A percentile compares a stretch with the other conserved stretches of the same genome.
Conservation (phyloP, 2,329 filamentous ascomycete species). For the Stenocarpella maydis region DNA sequence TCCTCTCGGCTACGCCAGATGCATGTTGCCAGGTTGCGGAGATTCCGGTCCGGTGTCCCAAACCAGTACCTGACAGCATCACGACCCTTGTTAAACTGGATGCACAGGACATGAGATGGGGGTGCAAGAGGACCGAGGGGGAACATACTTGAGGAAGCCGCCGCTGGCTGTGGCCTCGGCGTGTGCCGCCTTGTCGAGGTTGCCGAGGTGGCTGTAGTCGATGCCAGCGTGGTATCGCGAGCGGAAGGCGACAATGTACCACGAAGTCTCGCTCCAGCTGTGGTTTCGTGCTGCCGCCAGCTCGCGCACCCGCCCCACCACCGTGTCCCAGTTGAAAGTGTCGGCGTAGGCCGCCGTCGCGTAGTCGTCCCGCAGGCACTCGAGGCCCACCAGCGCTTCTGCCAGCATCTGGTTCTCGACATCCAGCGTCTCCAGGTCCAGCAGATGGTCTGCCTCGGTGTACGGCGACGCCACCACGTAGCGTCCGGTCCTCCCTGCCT, state of each 20-base stretch:
- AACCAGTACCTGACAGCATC: conserved; percentile 78
- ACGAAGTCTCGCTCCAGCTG: conserved; percentile 68
- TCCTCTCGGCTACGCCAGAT: conserved; percentile 69
- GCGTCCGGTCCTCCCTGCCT: conserved; percentile 36
- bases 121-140: not conserved
- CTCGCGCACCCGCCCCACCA: conserved; percentile 65
- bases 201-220: conserved; percentile 72
- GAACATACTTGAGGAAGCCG: conserved; percentile 77
- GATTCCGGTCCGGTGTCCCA: conserved; percentile 72
- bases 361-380: conserved; percentile 72
- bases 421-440: conserved; percentile 74
- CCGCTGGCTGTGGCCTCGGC: conserved; percentile 81
- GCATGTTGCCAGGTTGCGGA: conserved; percentile 84
- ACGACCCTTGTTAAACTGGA: not conserved
- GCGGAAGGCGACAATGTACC: conserved; percentile 87
- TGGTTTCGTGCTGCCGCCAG: conserved; percentile 58
- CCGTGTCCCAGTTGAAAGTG: conserved; percentile 78
- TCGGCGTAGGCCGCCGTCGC: conserved; percentile 77
- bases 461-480: conserved; percentile 79
- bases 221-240: conserved; percentile 74
- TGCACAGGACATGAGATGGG: not conserved
- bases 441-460: conserved; percentile 71
- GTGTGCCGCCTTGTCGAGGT: conserved; percentile 81
- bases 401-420: conserved; percentile 74
- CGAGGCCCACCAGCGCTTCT: conserved; percentile 71